Base-by-base conservation (phyloP, 2,329 filamentous ascomycete species). In the Blastomyces emzantsi region DNA sequence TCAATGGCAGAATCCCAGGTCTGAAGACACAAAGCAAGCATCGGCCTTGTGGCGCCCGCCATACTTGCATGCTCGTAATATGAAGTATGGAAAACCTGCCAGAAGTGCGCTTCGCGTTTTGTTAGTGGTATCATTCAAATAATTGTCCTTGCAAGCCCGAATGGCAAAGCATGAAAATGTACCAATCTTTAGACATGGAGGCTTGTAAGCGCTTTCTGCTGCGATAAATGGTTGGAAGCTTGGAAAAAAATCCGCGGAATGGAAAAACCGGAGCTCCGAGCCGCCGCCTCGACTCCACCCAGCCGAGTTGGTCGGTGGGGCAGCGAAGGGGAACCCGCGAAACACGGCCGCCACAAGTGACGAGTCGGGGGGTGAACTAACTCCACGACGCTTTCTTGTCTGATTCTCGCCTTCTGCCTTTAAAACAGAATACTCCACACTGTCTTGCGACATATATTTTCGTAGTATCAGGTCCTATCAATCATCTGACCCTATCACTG, bases 11-110 rank as follows among this genome's bases (percentile, higher is more conserved):
- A 67, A 70, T 62, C 39, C 70, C 65, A 49, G 71, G 67, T 67
- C 72, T 73, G 65, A 78, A 75, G 39, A 73, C 67, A 70, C 77
- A 78, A 66, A 78, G 71, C 47, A 79, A 72, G 73, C 78, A 80
- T 70, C 70, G 70, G 58, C 71, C 73, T 68, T 72, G 70, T 69
- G 66, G 72, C 61, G 68, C 69, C 62, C 69, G 69, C 70, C 76
- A 75, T 73, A 70, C 67, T 72, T 72, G 76, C 79, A 81, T 80
- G 69, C 72, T 72, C 70, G 61, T 22, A 49, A 30, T 39, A 33
- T 15, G 33, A 55, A 30, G 25, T 28, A 52, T 52, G 25, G 49
- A 15, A 25, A 52, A 30, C 9, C 25, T 22, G 30, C 54, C 17
- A 39, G 19, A 36, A 56, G 30, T 56, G 54, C 15, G 33, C 4